These are phyloP conservation scores for Fusarium continuum DNA, from an alignment of 2,329 filamentous ascomycete species.

Conservation along the genomic window DNA sequence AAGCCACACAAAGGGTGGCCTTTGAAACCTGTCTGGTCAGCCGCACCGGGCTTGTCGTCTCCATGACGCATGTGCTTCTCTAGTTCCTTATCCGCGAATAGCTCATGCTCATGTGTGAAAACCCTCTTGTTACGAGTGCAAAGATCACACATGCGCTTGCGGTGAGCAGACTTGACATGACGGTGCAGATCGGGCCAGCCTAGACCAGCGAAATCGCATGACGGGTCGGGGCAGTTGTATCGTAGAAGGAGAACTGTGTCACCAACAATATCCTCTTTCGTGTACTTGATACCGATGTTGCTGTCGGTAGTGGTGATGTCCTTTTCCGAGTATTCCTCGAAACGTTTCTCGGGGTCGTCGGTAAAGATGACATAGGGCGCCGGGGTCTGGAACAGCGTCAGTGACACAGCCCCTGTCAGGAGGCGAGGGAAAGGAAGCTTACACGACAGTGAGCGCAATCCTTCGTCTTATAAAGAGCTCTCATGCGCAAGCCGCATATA, in stretches of 20 bases:
- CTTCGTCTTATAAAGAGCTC: slow-evolving; percentile 95
- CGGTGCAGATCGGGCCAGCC: slow-evolving; percentile 67
- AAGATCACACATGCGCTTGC: slow-evolving; percentile 90
- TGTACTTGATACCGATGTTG: slow-evolving; percentile 91
- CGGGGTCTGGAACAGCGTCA: slow-evolving; percentile 61
- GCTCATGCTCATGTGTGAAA: slow-evolving; percentile 96
- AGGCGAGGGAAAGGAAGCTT: slow-evolving; percentile 47
- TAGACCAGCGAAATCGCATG: slow-evolving; percentile 83
- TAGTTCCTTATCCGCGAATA: slow-evolving; percentile 84
- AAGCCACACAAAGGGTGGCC: slow-evolving; percentile 96
- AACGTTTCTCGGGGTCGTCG: slow-evolving; percentile 81
- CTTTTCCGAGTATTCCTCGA: slow-evolving; percentile 77
- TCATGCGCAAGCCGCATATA: slow-evolving; percentile 90
- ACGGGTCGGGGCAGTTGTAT: slow-evolving; percentile 91
- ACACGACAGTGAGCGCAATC: slow-evolving; percentile 96
- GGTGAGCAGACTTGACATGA: slow-evolving; percentile 84
- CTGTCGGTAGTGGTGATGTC: slow-evolving; percentile 84
- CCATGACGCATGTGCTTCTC: slow-evolving; percentile 89
- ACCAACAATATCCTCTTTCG: slow-evolving; percentile 86
- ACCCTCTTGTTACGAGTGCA: slow-evolving; percentile 96
- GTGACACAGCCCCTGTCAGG: background rate
- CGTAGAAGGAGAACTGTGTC: slow-evolving; percentile 88
- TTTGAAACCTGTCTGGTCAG: slow-evolving; percentile 94
- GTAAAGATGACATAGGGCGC: slow-evolving; percentile 90
- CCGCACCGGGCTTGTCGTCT: slow-evolving; percentile 87